A percentile compares a stretch with the other conserved stretches of the same genome.
Conservation (phyloP, 225 moss, liverwort and hornwort species). For the Polytrichum commune region DNA sequence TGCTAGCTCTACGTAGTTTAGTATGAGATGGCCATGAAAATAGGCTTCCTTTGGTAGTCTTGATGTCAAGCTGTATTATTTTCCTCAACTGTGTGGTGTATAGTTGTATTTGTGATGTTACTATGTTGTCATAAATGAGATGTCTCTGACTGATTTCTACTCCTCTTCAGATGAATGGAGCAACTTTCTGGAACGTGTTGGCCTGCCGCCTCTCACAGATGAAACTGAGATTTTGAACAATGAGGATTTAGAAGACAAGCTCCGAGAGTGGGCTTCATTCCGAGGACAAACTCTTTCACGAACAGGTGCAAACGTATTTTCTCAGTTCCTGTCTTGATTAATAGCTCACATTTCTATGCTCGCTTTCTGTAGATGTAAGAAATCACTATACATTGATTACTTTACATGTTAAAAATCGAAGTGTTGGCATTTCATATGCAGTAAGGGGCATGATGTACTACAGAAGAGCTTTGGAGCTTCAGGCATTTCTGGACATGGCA, state of each 20-base stretch:
- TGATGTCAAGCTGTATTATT: too few relatives aligned
- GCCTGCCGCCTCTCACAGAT: slow-evolving; percentile 34
- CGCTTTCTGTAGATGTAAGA: too few relatives aligned
- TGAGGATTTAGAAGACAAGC: slow-evolving; percentile 66
- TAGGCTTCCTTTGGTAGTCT: too few relatives aligned
- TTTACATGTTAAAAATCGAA: neutral
- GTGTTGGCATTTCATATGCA: slow-evolving; percentile 20
- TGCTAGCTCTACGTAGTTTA: too few relatives aligned
- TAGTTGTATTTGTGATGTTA: too few relatives aligned
- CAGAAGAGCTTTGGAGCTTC: slow-evolving; percentile 88
- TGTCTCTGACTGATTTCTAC: neutral
- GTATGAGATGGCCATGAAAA: too few relatives aligned
- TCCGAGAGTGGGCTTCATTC: slow-evolving; percentile 94
- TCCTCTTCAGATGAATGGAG: slow-evolving; percentile 80
- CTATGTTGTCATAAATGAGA: too few relatives aligned
- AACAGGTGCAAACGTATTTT: slow-evolving; percentile 44
- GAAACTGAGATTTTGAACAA: slow-evolving; percentile 64
- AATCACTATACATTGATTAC: too few relatives aligned
- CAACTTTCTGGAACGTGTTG: slow-evolving; percentile 78
- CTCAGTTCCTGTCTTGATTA: too few relatives aligned
- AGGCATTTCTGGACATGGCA: slow-evolving; percentile 91
- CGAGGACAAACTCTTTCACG: slow-evolving; percentile 88
- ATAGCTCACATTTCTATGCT: too few relatives aligned
- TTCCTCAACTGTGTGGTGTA: too few relatives aligned
- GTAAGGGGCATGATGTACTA: slow-evolving; percentile 98